Conservation (phyloP, 768 basidiomycete genomes). For the Lyophyllum decastes region DNA sequence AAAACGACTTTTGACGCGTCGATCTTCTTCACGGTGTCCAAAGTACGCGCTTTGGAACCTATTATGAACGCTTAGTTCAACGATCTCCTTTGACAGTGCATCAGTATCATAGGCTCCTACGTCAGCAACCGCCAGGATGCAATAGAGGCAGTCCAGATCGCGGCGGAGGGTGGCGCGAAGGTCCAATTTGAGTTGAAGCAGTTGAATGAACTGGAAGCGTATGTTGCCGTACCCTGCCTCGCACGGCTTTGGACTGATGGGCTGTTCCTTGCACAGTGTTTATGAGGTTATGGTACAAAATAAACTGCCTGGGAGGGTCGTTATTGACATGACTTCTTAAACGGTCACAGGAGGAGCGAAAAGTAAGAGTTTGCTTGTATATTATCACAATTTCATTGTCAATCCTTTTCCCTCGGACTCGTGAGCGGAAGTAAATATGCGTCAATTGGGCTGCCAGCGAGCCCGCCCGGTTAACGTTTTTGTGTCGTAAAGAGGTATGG, state of each 20-base stretch:
- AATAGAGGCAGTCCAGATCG: slow-evolving; percentile 77
- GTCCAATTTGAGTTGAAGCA: slow-evolving; percentile 49
- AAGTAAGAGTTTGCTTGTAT: too few species aligned
- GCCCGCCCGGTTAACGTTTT: too few species aligned
- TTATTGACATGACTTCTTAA: slow-evolving; percentile 31
- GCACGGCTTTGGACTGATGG: not conserved
- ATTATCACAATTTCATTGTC: too few species aligned
- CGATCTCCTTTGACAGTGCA: slow-evolving; percentile 30
- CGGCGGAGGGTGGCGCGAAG: slow-evolving; percentile 69
- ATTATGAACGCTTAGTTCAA: not conserved
- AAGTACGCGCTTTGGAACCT: slow-evolving; percentile 31
- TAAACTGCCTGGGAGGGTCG: slow-evolving; percentile 51
- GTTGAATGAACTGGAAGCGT: slow-evolving; percentile 55
- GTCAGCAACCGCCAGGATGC: slow-evolving; percentile 84
- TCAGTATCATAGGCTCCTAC: slow-evolving; percentile 56
- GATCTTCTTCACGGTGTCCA: slow-evolving; percentile 74
- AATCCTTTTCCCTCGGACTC: too few species aligned
- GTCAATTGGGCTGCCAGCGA: too few species aligned
- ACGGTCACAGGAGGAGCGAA: too few species aligned
- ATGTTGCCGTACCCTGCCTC: slow-evolving; percentile 22
- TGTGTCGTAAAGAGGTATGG: too few species aligned
- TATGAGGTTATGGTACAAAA: slow-evolving; percentile 43
- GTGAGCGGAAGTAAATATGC: too few species aligned
- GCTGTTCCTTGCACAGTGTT: slow-evolving; percentile 24
- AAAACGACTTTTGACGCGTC: slow-evolving; percentile 58